Evolutionary conservation across 805 yeast species (phyloP), one percentile per base, ranked within the genome.

Genomic region (Starmerella davenportii): DNA sequence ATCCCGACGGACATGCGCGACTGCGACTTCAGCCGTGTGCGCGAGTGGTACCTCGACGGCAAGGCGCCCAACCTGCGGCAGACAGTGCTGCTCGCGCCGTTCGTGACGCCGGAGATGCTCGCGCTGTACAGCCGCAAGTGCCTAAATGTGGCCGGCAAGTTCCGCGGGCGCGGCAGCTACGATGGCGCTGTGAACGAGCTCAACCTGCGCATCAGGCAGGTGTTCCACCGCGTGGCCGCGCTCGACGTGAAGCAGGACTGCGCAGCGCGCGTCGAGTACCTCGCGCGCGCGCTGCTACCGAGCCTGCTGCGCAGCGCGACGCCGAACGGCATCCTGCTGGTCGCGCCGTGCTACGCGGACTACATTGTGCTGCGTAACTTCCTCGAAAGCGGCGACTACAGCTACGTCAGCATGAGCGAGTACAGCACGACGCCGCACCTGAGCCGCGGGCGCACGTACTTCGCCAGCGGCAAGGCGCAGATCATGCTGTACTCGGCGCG

Each of bases 1-100:
- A 72, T 84, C 34, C 96, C 96, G 4, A 70, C 72, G 45, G 72
- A 76, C 37, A 74, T 79, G 46, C 84, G 74, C 45, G 78, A 74
- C 41, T 78, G 93, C 14, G 98, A 90, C 58, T 90, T 90, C 57
- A 73, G 90, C 41, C 69, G 98, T 48, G 76, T 90, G 29, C 69
- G 95, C 50, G 77, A 79, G 78, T 85, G 93, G 92, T 74, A 78
- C 28, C 75, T 90, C 46, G 85, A 90, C 51, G 92, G 81, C 44
- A 75, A 80, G 48, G 76, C 80, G 13, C 66, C 64, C 45, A 62
- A 63, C 37, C 64, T 87, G 39, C 70, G 95, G 21, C 98, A 90
- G 59, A 71, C 79, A 0, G 57, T 90, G 51, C 64, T 79, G 2
- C 76, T 90, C 47, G 63, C 79, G n/a, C 80, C 74, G 49, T 80